phyloP scores from a whole-genome alignment of 495 filamentous ascomycete genomes.

The Aeminium ludgeri region DNA sequence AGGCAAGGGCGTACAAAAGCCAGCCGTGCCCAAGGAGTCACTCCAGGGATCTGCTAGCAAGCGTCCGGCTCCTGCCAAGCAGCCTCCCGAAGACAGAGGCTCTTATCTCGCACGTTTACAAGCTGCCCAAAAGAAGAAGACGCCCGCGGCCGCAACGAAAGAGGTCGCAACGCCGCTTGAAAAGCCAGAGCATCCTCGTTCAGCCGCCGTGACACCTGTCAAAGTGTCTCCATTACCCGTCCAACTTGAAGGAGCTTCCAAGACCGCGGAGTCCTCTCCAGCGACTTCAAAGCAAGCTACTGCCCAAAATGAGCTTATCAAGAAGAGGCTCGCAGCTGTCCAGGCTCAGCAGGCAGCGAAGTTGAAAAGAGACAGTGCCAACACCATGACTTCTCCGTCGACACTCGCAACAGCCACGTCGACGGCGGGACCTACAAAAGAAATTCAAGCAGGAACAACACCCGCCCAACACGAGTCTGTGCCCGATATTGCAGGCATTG shows the following conservation, averaged over 20 bases:
- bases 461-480: background rate
- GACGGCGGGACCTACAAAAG: background rate
- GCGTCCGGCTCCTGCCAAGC: background rate
- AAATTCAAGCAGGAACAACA: too few relatives aligned
- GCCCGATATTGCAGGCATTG: background rate
- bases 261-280: background rate
- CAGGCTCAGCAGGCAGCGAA: slow-evolving; percentile 9
- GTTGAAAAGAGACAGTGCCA: background rate
- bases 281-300: background rate
- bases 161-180: too few relatives aligned
- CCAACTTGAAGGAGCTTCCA: too few relatives aligned
- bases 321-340: slow-evolving; percentile 3
- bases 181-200: too few relatives aligned
- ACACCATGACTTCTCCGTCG: too few relatives aligned
- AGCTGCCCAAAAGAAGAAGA: slow-evolving; percentile 2
- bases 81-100: background rate
- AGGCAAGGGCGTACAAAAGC: too few relatives aligned
- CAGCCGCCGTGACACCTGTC: too few relatives aligned
- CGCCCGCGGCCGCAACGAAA: background rate
- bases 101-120: slow-evolving; percentile 7
- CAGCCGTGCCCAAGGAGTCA: background rate
- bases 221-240: too few relatives aligned
- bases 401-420: background rate
- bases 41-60: background rate
- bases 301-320: slow-evolving; percentile 5